Conservation (phyloP, 73 alveolate genomes). For the Tetrahymena malaccensis region DNA sequence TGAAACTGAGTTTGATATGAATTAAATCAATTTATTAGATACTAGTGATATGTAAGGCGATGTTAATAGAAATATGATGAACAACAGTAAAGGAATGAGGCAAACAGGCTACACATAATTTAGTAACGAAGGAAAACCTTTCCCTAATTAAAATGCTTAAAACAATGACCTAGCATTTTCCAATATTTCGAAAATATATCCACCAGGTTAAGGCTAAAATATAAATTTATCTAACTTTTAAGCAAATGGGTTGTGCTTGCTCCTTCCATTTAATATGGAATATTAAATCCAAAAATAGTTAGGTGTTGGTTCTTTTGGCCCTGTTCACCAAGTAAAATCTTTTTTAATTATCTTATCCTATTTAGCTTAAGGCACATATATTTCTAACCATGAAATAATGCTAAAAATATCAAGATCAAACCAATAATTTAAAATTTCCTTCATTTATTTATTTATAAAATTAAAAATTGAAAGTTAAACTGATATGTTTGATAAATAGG, state of each 20-base stretch:
- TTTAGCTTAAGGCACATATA: no score
- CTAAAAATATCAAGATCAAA: no score
- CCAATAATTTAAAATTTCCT: no score
- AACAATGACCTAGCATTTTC: not conserved
- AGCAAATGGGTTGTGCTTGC: not conserved
- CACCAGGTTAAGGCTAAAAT: not conserved
- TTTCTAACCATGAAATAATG: no score
- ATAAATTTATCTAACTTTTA: not conserved
- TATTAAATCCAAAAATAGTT: not conserved
- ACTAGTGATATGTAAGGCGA: not conserved
- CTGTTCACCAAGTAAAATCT: not conserved
- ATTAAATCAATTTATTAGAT: not conserved
- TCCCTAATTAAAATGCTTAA: not conserved
- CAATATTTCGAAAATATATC: not conserved
- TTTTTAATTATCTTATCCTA: not conserved
- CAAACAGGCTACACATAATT: not conserved
- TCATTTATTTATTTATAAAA: no score
- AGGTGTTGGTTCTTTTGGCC: not conserved
- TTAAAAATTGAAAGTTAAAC: no score
- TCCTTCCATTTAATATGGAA: not conserved
- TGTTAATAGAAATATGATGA: not conserved
- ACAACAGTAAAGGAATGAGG: not conserved
- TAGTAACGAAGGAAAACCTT: not conserved
- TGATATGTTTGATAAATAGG: not conserved
- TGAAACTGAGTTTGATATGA: not conserved